Evolutionary conservation across 1,139 yeast species (phyloP).

Genomic region (Kazachstania sp.): DNA sequence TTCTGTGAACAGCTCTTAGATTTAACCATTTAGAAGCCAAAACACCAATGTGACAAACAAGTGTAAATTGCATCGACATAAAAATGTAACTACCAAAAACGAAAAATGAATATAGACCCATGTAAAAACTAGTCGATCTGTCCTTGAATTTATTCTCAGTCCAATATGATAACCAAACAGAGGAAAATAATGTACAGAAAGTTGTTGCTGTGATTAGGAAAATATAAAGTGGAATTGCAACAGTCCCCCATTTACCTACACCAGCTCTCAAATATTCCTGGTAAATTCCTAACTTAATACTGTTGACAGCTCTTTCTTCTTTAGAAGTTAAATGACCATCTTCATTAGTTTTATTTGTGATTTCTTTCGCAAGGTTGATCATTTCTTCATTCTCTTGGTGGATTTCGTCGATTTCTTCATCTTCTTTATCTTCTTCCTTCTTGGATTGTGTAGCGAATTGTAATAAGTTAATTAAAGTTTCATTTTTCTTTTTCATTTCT

Average conservation of each 20-base stretch:
- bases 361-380: slow-evolving; percentile 18
- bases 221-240: slow-evolving; percentile 38
- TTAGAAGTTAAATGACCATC: slow-evolving; percentile 36
- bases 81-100: slow-evolving; percentile 41
- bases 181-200: slow-evolving; percentile 56
- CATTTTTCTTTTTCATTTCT: slow-evolving; percentile 38
- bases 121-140: slow-evolving; percentile 49
- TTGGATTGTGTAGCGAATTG: slow-evolving; percentile 36
- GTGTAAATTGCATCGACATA: slow-evolving; percentile 43
- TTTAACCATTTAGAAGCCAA: slow-evolving; percentile 37
- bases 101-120: slow-evolving; percentile 58
- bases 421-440: slow-evolving; percentile 23
- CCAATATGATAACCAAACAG: slow-evolving; percentile 87
- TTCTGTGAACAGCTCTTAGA: slow-evolving; percentile 46
- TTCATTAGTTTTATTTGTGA: slow-evolving; percentile 12
- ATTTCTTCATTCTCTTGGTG: slow-evolving; percentile 20
- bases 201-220: slow-evolving; percentile 38
- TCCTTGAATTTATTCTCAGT: slow-evolving; percentile 45
- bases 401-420: slow-evolving; percentile 26
- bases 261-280: slow-evolving; percentile 42
- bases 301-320: slow-evolving; percentile 45
- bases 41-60: slow-evolving; percentile 48
- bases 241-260: slow-evolving; percentile 36
- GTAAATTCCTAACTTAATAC: slow-evolving; percentile 41
- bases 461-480: slow-evolving; percentile 46